Base-by-base conservation (phyloP, 192 early-diverging fungal genomes). In the Podila horticola region DNA sequence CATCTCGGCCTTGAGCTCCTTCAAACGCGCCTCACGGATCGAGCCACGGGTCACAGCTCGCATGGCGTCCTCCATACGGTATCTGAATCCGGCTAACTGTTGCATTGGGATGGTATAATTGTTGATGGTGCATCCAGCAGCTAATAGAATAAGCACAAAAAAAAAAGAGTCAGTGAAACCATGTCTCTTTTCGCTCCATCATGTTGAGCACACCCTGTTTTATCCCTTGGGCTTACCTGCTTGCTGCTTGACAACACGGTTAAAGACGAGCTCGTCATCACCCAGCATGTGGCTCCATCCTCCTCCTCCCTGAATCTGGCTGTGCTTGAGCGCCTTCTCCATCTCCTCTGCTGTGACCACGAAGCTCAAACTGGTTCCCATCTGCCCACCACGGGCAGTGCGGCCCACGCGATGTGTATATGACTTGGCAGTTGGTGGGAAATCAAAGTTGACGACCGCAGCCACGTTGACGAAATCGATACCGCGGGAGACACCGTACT, bases 391-490 rank as follows among this genome's bases (percentile, higher is more conserved):
- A 17, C 98, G 93, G 5, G 96, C 98, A 0, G 98, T 99, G 59
- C 98, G 90, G 11, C 98, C 98, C 9, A 97, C 92, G 20, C 98
- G 93, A 87, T 99, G 97, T 65, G 91, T 93, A 75, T 98, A 99
- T 8, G 96, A 87, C 59, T 93, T 89, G 24, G 93, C 90, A 0
- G 95, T 93, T 2, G 69, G 83, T 48, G 98, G 98, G 73, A 99
- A 93, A 74, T 99, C 98, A 90, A 98, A 98, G 85, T 99, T 99
- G 85, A 99, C 92, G 41, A 99, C 98, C 9, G 94, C 90, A 5
- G 92, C 88, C 1, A 98, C 98, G 72, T 92, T 91, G 50, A 95
- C 89, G 83, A 99, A 99, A 83, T 99, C 98, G 45, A 99, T 92
- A 30, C 98, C 98, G 50, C 98, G 93, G 10, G 97, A 93, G 24